Base-by-base conservation (phyloP, 2,329 filamentous ascomycete species). In the Neopestalotiopsis sp. region DNA sequence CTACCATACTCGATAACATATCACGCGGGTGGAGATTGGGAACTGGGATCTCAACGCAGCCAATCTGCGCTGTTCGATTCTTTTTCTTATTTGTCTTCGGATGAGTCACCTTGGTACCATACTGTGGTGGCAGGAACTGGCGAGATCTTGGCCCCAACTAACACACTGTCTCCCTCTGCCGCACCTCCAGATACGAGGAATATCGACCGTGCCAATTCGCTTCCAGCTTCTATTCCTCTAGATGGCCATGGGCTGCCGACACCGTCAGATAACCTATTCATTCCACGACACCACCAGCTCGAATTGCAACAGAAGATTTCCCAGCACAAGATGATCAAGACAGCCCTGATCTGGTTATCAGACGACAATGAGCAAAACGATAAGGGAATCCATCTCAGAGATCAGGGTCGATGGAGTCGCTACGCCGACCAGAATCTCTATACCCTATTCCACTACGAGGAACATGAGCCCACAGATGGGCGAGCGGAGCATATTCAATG, bases 41-140 rank as follows among this genome's bases (percentile, higher is more conserved):
- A 93, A 77, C 83, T 98, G 67, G 90, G 89, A 74, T 85, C 90
- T 70, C 92, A 95, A 32, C 92, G 92, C 70, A 95, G 95, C 67
- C 95, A 95, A 69, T 98, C 95, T 13, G 94, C 95, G 17, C 87
- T 98, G 42, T 97, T 97, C 81, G 94, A 98, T 79, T 95, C 94
- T 10, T 94, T 98, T 76, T 89, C 91, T 68, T 91, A 97, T 80
- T 89, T 98, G 59, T 93, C 94, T 3, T 97, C 94, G 20, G 86
- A 92, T 68, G 87, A 92, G 57, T 91, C 92, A 2, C 90, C 92
- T 24, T 98, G 95, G 95, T 94, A 94, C 75, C 95, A 98, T 82
- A 96, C 91, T 0, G 88, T 98, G 5, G 93, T 98, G 66, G 95
- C 94, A 60, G 98, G 95, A 95, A 97, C 95, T 3, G 95, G 95